Base-by-base conservation (phyloP, 1,284 basidiomycete species). In the Ceratobasidium sp. region DNA sequence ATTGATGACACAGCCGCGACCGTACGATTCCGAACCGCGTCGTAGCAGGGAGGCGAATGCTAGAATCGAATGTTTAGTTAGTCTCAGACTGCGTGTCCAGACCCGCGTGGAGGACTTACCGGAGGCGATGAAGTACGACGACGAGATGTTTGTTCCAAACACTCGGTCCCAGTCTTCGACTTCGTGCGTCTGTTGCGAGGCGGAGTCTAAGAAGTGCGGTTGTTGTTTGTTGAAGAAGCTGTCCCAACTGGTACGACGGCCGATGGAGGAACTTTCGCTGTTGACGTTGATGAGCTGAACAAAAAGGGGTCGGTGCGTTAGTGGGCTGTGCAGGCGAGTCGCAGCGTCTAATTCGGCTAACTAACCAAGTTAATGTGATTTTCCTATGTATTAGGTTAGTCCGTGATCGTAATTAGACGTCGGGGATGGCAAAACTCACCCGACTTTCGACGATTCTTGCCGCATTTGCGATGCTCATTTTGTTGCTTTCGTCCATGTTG, bases 111-210 rank as follows among this genome's bases (percentile, higher is more conserved):
- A 40, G 46, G 20, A 28, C 71, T 28, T 54, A 74, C 71, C 71
- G 44, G 71, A 64, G 57, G 71, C 71, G 50, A 74, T 74, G 71
- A 74, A 74, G 71, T 74, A 74, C 9, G 71, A 74, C 12, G 71
- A 74, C 9, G 71, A 74, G n/a, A 74, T 74, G 17, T 74, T 74
- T 17, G 71, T 74, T 23, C 71, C 71, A 26, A 74, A 74, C 12
- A 74, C 71, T 28, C 71, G 71, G 33, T 74, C 71, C 71, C 71
- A 74, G 46, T 74, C 71, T 54, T 74, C 71, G 17, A 74, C 71
- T 54, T 74, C 71, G 23, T 74, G 71, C 4, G 71, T 74, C 33
- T 74, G 46, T 54, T 74, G 59, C 23, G 59, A 28, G 13, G 54
- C 17, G 10, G 56, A 26, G 44, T 71, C 69, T n/a, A 64, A 15